Evolutionary conservation across 2,329 filamentous ascomycete genomes (phyloP).

Genomic region (Aspergillus pseudotamarii): DNA sequence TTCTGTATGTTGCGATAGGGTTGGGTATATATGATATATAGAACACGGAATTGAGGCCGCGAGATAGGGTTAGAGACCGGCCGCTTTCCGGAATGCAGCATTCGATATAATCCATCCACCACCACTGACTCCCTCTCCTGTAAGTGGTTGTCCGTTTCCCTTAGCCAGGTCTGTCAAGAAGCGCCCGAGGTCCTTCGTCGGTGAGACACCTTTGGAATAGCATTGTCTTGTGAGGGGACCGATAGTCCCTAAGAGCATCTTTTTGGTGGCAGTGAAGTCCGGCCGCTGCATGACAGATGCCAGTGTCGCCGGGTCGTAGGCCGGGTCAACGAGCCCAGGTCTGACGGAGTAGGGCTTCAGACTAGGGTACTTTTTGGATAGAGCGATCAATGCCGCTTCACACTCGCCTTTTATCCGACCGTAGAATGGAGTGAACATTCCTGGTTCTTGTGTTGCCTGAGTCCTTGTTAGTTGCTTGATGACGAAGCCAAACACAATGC

Average conservation of each 20-base stretch:
- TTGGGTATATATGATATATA: neutral
- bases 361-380: conserved; percentile 46
- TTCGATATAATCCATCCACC: conserved; percentile 18
- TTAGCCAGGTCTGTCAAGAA: conserved; percentile 53
- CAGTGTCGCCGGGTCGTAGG: conserved; percentile 45
- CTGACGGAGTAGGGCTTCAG: conserved; percentile 62
- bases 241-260: conserved; percentile 22
- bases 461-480: neutral
- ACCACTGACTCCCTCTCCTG: conserved; percentile 10
- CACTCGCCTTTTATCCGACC: conserved; percentile 68
- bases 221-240: conserved; percentile 4
- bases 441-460: conserved; percentile 47
- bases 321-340: conserved; percentile 61
- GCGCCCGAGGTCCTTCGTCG: conserved; percentile 52
- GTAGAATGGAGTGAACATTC: conserved; percentile 59
- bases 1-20: neutral
- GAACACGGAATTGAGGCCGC: neutral
- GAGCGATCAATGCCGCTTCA: conserved; percentile 60
- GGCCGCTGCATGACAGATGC: conserved; percentile 23
- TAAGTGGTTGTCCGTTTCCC: conserved; percentile 10
- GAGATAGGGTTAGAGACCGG: conserved; percentile 7
- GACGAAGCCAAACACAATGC: neutral
- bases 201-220: conserved; percentile 34
- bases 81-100: conserved; percentile 12
- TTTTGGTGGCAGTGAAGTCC: conserved; percentile 26